A percentile compares a stretch with the other conserved stretches of the same genome.
These are phyloP conservation scores for Termitomyces sp. DNA, from an alignment of 768 basidiomycete species.

Conservation along the genomic window DNA sequence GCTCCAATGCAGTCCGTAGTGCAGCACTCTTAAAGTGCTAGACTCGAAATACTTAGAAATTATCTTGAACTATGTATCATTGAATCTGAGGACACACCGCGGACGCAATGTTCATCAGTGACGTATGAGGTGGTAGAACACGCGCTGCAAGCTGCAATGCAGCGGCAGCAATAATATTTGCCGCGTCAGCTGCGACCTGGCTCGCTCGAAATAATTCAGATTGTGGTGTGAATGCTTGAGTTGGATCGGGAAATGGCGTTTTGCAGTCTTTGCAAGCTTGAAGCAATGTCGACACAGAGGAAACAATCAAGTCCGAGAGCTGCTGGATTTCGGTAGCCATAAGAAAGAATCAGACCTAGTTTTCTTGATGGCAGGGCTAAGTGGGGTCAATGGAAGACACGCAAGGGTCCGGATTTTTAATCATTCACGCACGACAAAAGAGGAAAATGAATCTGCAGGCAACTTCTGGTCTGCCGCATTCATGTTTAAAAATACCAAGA, in stretches of 20 bases:
- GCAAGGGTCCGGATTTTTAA: too few relatives aligned
- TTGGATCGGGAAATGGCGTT: conserved; percentile 19
- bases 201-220: conserved; percentile 24
- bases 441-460: too few relatives aligned
- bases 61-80: too few relatives aligned
- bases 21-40: conserved; percentile 19
- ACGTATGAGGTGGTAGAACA: background rate
- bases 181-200: conserved; percentile 21
- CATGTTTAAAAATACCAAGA: too few relatives aligned
- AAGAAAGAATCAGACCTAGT: background rate
- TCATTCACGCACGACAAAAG: too few relatives aligned
- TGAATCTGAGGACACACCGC: too few relatives aligned
- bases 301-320: conserved; percentile 12
- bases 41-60: too few relatives aligned
- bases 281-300: conserved; percentile 20
- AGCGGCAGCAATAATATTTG: conserved; percentile 26
- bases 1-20: conserved; percentile 17
- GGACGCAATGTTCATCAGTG: too few relatives aligned
- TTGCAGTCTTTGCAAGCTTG: conserved; percentile 15
- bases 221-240: conserved; percentile 19
- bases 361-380: background rate
- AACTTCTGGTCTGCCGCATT: too few relatives aligned
- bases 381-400: background rate
- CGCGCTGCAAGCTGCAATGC: conserved; percentile 25
- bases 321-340: conserved; percentile 12